Percentiles rank a stretch among this genome's conserved stretches.
Evolutionary conservation across 176 grass and related monocot species (phyloP).

Genomic region (Metroxylon sagu): DNA sequence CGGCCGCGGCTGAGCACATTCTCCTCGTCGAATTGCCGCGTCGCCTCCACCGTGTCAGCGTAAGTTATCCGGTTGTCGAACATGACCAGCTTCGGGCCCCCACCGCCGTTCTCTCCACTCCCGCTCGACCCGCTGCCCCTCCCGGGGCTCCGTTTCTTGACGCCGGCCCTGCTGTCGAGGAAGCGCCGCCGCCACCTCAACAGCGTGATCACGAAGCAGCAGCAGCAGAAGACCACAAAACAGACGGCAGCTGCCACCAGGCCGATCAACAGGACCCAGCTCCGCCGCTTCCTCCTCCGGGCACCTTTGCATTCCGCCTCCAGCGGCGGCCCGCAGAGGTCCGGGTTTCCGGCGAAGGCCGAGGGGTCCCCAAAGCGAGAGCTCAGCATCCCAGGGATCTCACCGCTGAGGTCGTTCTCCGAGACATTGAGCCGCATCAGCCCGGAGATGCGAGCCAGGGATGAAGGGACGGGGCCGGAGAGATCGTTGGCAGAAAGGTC

Average conservation of each 20-base stretch:
- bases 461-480: conserved; percentile 50
- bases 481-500: conserved; percentile 78
- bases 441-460: conserved; percentile 65
- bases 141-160: conserved; percentile 86
- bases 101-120: conserved; percentile 33
- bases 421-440: conserved; percentile 70
- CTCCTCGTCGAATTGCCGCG: conserved; percentile 85
- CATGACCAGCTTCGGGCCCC: conserved; percentile 80
- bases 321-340: conserved; percentile 68
- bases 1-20: conserved; percentile 90
- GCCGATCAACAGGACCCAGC: conserved; percentile 50
- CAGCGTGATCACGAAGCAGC: conserved; percentile 61
- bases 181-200: conserved; percentile 68
- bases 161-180: conserved; percentile 52
- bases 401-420: conserved; percentile 65
- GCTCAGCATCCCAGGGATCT: conserved; percentile 61
- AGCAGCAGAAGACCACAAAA: conserved; percentile 48
- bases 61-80: conserved; percentile 91
- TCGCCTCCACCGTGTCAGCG: conserved; percentile 74
- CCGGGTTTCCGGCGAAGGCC: conserved; percentile 51
- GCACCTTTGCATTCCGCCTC: conserved; percentile 42
- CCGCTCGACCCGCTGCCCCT: conserved; percentile 82
- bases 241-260: conserved; percentile 31
- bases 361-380: conserved; percentile 58
- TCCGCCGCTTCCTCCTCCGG: conserved; percentile 35